phyloP scores from a whole-genome alignment of 2,329 filamentous ascomycete genomes.

The Cladosporium sp. region DNA sequence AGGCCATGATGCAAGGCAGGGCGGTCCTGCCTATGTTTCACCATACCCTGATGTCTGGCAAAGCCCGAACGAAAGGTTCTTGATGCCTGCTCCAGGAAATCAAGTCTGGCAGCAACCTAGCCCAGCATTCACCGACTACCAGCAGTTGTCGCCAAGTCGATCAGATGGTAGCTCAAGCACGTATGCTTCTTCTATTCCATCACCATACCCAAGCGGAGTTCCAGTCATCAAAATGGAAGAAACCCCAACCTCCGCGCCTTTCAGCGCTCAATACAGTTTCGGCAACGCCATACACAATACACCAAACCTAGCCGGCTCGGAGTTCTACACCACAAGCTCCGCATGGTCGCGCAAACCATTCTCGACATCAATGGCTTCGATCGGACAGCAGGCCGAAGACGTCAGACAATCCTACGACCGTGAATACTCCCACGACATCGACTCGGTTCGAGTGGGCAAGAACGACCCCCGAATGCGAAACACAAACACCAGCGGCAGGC shows the following conservation, averaged over 20 bases:
- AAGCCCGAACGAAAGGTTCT: too few species aligned
- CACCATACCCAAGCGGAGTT: not conserved
- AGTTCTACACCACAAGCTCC: not conserved
- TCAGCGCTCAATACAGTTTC: not conserved
- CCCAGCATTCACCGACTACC: not conserved
- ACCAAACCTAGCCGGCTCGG: not conserved
- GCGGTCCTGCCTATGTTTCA: not conserved
- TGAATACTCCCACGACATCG: not conserved
- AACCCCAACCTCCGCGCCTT: not conserved
- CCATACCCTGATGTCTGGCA: not conserved
- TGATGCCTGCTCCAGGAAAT: not conserved
- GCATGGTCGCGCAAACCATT: not conserved
- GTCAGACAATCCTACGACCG: not conserved
- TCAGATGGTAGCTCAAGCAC: conserved; percentile 8
- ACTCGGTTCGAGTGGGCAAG: not conserved
- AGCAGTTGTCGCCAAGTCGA: conserved; percentile 6
- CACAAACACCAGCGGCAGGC: conserved; percentile 19
- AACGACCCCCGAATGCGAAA: not conserved
- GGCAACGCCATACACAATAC: not conserved
- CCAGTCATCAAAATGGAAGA: conserved; percentile 6
- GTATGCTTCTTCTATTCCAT: not conserved
- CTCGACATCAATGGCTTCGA: not conserved
- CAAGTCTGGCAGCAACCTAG: not conserved
- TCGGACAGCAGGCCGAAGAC: not conserved
- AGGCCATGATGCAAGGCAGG: too few species aligned